Percentiles rank a stretch among this genome's conserved stretches.
Evolutionary conservation across 2,329 filamentous ascomycete species (phyloP).

Genomic region (Cyphellophora attinorum): DNA sequence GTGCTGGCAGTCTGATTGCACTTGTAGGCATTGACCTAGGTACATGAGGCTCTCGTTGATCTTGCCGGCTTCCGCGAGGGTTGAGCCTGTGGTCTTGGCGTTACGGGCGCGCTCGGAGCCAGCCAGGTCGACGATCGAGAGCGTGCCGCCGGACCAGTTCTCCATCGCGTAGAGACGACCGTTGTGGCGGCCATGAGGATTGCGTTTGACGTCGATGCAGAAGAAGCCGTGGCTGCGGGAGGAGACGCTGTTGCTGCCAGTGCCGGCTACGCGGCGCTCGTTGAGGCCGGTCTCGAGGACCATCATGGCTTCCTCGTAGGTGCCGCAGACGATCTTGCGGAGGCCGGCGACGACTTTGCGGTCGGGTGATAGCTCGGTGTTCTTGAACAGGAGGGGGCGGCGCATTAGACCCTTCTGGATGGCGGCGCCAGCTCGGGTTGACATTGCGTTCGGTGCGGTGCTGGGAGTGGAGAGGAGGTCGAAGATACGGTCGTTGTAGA

Average conservation of each 20-base stretch:
- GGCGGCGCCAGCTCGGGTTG: slow-evolving; percentile 33
- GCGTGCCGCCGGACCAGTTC: slow-evolving; percentile 36
- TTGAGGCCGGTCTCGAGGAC: slow-evolving; percentile 83
- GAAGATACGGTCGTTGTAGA: slow-evolving; percentile 97
- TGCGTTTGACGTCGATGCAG: slow-evolving; percentile 87
- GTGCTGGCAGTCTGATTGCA: slow-evolving; percentile 68
- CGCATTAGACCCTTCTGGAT: slow-evolving; percentile 59
- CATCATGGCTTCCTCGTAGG: slow-evolving; percentile 72
- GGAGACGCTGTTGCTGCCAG: slow-evolving; percentile 84
- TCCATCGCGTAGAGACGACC: slow-evolving; percentile 42
- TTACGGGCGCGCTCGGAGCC: slow-evolving; percentile 83
- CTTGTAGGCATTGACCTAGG: slow-evolving; percentile 89
- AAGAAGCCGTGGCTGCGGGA: slow-evolving; percentile 95
- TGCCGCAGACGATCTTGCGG: slow-evolving; percentile 79
- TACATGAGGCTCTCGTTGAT: slow-evolving; percentile 99
- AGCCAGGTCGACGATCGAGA: slow-evolving; percentile 22
- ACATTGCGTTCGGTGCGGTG: slow-evolving; percentile 28
- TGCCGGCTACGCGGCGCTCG: slow-evolving; percentile 79
- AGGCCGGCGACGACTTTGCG: slow-evolving; percentile 91
- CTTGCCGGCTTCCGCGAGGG: slow-evolving; percentile 89
- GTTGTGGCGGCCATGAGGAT: slow-evolving; percentile 41
- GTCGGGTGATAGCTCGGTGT: slow-evolving; percentile 76
- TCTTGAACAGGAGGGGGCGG: slow-evolving; percentile 83
- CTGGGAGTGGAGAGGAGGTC: slow-evolving; percentile 63
- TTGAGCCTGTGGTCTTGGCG: slow-evolving; percentile 87